phyloP scores from a whole-genome alignment of 495 filamentous ascomycete species.

The Cryomyces minteri region DNA sequence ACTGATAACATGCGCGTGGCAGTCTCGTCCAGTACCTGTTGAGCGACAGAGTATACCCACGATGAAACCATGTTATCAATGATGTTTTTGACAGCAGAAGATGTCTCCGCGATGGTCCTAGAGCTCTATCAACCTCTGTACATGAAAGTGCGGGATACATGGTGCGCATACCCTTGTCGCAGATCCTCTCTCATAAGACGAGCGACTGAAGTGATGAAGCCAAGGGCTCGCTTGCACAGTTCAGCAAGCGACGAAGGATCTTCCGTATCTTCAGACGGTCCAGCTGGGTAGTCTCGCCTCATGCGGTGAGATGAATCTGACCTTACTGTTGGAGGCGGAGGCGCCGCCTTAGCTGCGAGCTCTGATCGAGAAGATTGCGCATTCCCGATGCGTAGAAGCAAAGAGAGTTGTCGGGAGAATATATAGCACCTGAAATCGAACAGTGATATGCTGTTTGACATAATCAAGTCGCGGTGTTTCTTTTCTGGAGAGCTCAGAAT shows the following conservation, averaged over 20 bases:
- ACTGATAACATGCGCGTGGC: slow-evolving; percentile 26
- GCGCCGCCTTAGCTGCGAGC: slow-evolving; percentile 4
- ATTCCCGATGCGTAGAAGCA: slow-evolving; percentile 72
- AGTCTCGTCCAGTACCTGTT: slow-evolving; percentile 63
- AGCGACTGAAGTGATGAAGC: slow-evolving; percentile 63
- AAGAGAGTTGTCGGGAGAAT: slow-evolving; percentile 70
- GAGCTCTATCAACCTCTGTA: not conserved
- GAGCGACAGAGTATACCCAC: slow-evolving; percentile 63
- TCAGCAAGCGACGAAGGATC: slow-evolving; percentile 62
- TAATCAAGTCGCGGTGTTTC: slow-evolving; percentile 76
- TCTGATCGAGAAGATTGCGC: slow-evolving; percentile 15
- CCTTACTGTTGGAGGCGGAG: not conserved
- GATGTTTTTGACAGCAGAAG: slow-evolving; percentile 21
- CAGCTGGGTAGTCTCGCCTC: too few relatives aligned
- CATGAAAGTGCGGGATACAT: not conserved
- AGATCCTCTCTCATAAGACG: slow-evolving; percentile 65
- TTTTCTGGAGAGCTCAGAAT: slow-evolving; percentile 30
- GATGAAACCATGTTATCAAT: slow-evolving; percentile 71
- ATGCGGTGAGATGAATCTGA: too few relatives aligned
- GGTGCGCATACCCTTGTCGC: slow-evolving; percentile 17
- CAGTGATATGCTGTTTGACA: slow-evolving; percentile 90
- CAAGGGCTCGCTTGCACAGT: slow-evolving; percentile 55
- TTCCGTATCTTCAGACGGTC: slow-evolving; percentile 23
- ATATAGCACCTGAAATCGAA: slow-evolving; percentile 95
- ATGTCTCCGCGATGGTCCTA: not conserved